Evolutionary conservation across 768 basidiomycete genomes (phyloP).

Genomic region (Zangia roseola): DNA sequence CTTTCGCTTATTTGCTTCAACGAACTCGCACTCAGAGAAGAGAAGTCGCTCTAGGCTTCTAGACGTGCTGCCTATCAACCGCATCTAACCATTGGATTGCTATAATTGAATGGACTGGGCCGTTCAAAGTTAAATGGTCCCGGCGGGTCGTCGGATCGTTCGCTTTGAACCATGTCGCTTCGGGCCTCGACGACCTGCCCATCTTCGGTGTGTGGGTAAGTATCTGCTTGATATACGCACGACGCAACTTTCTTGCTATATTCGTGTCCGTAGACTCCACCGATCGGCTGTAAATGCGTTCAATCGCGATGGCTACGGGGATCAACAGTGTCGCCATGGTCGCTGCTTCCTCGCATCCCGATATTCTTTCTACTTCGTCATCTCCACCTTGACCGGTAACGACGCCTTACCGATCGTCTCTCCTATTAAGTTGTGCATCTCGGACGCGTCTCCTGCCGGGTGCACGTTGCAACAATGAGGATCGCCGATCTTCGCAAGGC

Average conservation of each 20-base stretch:
- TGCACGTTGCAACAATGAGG: constrained; percentile 19
- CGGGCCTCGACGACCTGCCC: constrained; percentile 6
- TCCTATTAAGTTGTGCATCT: neutral
- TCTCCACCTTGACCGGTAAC: neutral
- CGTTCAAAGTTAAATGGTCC: neutral
- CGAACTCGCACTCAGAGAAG: neutral
- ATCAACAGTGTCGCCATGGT: constrained; percentile 1
- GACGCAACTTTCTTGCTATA: constrained; percentile 11
- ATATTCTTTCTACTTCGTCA: neutral
- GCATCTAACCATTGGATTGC: constrained; percentile 1
- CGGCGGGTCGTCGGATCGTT: neutral
- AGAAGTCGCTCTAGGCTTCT: neutral
- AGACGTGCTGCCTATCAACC: neutral
- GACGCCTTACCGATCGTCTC: neutral
- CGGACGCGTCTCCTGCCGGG: neutral
- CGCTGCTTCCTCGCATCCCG: neutral
- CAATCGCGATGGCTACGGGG: constrained; percentile 17
- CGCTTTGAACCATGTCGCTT: constrained; percentile 2
- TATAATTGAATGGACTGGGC: neutral
- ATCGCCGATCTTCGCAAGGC: constrained; percentile 4
- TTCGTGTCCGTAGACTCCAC: neutral
- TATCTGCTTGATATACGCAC: neutral
- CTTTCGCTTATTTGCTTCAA: constrained; percentile 2
- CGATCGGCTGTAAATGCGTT: constrained; percentile 3
- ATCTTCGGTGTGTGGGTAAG: neutral